phyloP scores from a whole-genome alignment of 2,329 filamentous ascomycete genomes.

The Hypomyces rosellus region DNA sequence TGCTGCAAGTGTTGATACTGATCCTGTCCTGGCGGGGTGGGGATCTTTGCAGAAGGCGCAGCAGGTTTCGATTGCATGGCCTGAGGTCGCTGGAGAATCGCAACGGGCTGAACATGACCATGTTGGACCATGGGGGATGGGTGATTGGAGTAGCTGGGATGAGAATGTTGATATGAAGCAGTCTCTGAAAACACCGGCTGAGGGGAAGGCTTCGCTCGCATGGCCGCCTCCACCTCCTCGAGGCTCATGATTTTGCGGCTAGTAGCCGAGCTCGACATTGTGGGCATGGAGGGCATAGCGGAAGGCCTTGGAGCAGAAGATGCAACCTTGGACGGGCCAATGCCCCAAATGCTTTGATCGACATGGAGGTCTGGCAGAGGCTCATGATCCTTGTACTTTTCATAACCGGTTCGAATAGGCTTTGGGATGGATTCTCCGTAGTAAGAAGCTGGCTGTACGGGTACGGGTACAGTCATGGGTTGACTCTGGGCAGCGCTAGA shows the following conservation, averaged over 20 bases:
- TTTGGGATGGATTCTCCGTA: slow-evolving; percentile 41
- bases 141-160: slow-evolving; percentile 20
- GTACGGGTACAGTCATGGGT: slow-evolving; percentile 20
- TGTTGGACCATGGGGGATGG: slow-evolving; percentile 15
- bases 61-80: slow-evolving; percentile 35
- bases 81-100: slow-evolving; percentile 50
- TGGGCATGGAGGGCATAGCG: slow-evolving; percentile 8
- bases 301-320: slow-evolving; percentile 24
- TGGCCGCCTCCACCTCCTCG: slow-evolving; percentile 92
- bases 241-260: slow-evolving; percentile 84
- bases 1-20: slow-evolving; percentile 26
- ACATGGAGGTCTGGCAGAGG: slow-evolving; percentile 87
- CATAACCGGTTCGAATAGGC: slow-evolving; percentile 75
- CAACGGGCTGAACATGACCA: slow-evolving; percentile 43
- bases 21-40: slow-evolving; percentile 17
- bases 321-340: slow-evolving; percentile 49
- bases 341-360: slow-evolving; percentile 88
- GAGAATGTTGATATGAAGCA: slow-evolving; percentile 21
- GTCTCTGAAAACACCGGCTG: slow-evolving; percentile 30
- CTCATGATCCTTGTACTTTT: slow-evolving; percentile 79
- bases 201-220: slow-evolving; percentile 57
- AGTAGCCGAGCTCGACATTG: slow-evolving; percentile 21
- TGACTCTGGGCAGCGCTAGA: slow-evolving; percentile 27
- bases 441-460: slow-evolving; percentile 24
- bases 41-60: slow-evolving; percentile 28